Percentiles rank a stretch among this genome's conserved stretches.
Evolutionary conservation across 106 monocot genomes (phyloP).

Genomic region (Dioscorea zingiberensis): DNA sequence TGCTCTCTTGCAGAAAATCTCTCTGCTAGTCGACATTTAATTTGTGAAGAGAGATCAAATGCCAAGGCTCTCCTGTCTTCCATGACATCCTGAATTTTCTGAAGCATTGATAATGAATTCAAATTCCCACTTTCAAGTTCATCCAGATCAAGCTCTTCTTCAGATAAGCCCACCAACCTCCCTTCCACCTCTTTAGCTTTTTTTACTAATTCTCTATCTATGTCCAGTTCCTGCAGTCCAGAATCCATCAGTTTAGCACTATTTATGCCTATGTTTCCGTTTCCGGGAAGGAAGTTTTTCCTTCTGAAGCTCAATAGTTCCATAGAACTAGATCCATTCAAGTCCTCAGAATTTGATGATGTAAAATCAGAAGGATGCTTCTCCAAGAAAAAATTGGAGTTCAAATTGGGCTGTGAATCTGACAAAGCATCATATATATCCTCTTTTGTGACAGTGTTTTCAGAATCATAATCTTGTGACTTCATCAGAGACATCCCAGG

Average conservation of each 20-base stretch:
- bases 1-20: constrained; percentile 51
- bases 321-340: neutral
- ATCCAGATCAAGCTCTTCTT: constrained; percentile 42
- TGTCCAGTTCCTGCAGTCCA: constrained; percentile 13
- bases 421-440: constrained; percentile 69
- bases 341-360: constrained; percentile 3
- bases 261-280: constrained; percentile 6
- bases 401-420: constrained; percentile 18
- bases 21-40: constrained; percentile 56
- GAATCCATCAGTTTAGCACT: constrained; percentile 7
- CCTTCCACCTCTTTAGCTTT: constrained; percentile 65
- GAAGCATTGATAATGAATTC: constrained; percentile 21
- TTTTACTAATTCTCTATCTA: constrained; percentile 41
- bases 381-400: neutral
- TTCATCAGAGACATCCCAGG: constrained; percentile 24
- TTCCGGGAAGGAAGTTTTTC: constrained; percentile 13
- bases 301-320: constrained; percentile 8
- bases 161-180: constrained; percentile 21
- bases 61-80: constrained; percentile 58
- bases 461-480: constrained; percentile 42
- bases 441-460: constrained; percentile 42
- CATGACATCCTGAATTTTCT: constrained; percentile 36
- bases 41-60: constrained; percentile 60
- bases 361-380: constrained; percentile 16
- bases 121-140: constrained; percentile 12